Base-by-base conservation (phyloP, 345 rosid genomes). In the Zanthoxylum bungeanum region DNA sequence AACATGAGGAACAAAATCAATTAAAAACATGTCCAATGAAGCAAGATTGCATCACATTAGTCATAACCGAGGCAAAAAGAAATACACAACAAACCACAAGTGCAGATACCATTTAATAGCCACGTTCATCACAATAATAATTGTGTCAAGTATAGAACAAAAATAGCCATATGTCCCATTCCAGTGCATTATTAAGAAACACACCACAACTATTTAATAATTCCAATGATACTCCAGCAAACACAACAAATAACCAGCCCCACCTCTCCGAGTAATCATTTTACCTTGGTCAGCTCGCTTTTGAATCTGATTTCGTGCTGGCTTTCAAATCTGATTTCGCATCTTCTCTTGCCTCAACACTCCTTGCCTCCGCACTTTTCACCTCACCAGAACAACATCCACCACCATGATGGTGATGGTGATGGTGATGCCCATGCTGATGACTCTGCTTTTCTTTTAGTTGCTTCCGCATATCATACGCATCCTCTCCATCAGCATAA, bases 401-500 rank as follows among this genome's bases (percentile, higher is more conserved):
- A 61, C 97, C 98, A 63, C 90, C 93, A 78, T 89, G 96, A 4
- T 88, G 84, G 5, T 80, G 82, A 33, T 89, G 89, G 22, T 80
- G 85, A 22, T 82, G 88, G 8, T 84, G 89, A 31, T 88, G 98
- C 7, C 82, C 78, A 0, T 90, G 97, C 7, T 85, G 91, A 72
- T 90, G 93, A 73, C 21, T 81, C 64, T 85, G 96, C 83, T 88
- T 93, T 75, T 80, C 98, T 85, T 92, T 95, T 56, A 95, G 88
- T 78, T 91, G 84, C 84, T 95, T 95, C 73, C 98, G 76, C 99
- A 95, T 95, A 52, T 95, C 99, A 76, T 92, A 95, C 9, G 99
- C 99, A 62, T 95, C 99, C 83, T 95, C 99, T 33, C 99, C 99
- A 70, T 95, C 99, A 0, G 99, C 99, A 67, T 95, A 95, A 73